Evolutionary conservation across 208 protist genomes (phyloP).

Genomic region (Acanthamoeba divionensis): DNA sequence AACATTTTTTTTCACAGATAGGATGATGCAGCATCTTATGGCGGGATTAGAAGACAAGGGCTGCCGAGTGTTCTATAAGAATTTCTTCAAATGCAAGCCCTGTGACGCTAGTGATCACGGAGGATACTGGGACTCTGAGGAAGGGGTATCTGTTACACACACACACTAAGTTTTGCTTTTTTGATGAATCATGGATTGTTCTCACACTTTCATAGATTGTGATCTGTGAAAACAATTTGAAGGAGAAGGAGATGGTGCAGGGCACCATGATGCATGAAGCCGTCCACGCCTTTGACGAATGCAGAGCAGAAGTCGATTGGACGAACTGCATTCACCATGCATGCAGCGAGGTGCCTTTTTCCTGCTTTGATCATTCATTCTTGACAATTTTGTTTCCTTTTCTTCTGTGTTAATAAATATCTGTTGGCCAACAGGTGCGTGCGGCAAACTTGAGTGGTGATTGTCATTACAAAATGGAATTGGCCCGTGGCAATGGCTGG

Average conservation of each 20-base stretch:
- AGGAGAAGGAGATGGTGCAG: neutral
- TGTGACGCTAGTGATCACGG: neutral
- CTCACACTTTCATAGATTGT: neutral
- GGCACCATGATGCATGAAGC: constrained; percentile 60
- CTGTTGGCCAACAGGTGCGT: constrained; percentile 2
- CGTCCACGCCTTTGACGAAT: constrained; percentile 67
- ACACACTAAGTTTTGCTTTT: neutral
- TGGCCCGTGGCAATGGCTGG: neutral
- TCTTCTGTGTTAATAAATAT: neutral
- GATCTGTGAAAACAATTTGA: constrained; percentile 40
- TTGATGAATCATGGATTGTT: neutral
- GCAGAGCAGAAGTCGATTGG: constrained; percentile 63
- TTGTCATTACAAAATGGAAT: constrained; percentile 48
- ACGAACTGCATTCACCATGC: constrained; percentile 67
- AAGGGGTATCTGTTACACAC: neutral
- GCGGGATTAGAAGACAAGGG: neutral
- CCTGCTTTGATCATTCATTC: neutral
- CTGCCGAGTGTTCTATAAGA: neutral
- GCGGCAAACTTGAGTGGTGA: constrained; percentile 66
- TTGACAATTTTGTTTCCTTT: neutral
- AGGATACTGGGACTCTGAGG: constrained; percentile 14
- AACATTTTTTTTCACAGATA: neutral
- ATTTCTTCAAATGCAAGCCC: constrained; percentile 22
- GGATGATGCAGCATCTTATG: constrained; percentile 15
- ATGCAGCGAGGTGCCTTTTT: constrained; percentile 59